Evolutionary conservation across 345 rosid genomes (phyloP).

Genomic region (Turritis glabra): DNA sequence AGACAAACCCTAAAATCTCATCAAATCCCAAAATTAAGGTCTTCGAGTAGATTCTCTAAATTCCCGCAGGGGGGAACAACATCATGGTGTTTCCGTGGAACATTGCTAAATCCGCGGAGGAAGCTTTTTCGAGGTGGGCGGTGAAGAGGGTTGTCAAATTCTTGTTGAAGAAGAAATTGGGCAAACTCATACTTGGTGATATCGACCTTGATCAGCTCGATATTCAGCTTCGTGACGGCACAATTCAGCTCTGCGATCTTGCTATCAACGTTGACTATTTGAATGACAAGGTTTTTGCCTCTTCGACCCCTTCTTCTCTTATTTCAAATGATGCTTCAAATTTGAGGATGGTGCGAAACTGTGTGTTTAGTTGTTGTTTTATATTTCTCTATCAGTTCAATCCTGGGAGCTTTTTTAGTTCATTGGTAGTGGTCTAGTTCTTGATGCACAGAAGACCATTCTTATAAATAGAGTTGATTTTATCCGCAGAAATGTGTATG

Average conservation of each 20-base stretch:
- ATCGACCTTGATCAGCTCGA: slow-evolving; percentile 93
- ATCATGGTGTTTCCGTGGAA: slow-evolving; percentile 45
- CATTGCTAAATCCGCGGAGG: slow-evolving; percentile 78
- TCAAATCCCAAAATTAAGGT: not conserved
- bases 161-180: slow-evolving; percentile 88
- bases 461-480: not conserved
- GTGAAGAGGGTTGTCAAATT: slow-evolving; percentile 82
- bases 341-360: too few relatives aligned
- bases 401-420: too few relatives aligned
- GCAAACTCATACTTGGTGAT: slow-evolving; percentile 79
- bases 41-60: not conserved
- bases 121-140: slow-evolving; percentile 79
- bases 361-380: too few relatives aligned
- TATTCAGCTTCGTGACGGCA: slow-evolving; percentile 81
- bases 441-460: too few relatives aligned
- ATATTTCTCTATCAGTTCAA: too few relatives aligned
- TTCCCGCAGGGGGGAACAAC: not conserved
- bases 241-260: slow-evolving; percentile 74
- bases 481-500: not conserved
- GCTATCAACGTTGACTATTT: slow-evolving; percentile 87
- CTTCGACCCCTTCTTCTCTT: not conserved
- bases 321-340: too few relatives aligned
- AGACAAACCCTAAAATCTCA: slow-evolving; percentile 23
- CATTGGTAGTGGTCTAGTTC: too few relatives aligned
- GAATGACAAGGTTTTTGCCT: slow-evolving; percentile 55